phyloP scores from a whole-genome alignment of 116 monocot genomes.

The Dioscorea cayenensis region DNA sequence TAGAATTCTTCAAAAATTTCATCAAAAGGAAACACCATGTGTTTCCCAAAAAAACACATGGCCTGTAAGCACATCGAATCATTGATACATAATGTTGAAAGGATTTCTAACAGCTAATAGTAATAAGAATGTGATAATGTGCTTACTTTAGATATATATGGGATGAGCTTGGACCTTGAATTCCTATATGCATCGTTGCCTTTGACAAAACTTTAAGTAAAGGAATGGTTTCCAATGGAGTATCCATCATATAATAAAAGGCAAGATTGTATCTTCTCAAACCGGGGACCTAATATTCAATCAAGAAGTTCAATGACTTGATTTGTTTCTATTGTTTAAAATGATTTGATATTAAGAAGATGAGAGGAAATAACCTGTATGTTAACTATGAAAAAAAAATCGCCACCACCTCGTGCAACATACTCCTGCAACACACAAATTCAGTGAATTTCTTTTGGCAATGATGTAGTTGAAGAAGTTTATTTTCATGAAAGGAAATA shows the following conservation, averaged over 20 bases:
- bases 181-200: slow-evolving; percentile 63
- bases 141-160: slow-evolving; percentile 62
- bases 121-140: neutral
- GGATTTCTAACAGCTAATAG: no score
- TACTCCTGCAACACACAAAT: slow-evolving; percentile 27
- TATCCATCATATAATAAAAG: slow-evolving; percentile 65
- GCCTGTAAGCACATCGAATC: slow-evolving; percentile 19
- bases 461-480: neutral
- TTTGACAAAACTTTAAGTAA: slow-evolving; percentile 46
- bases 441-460: neutral
- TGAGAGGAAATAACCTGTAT: slow-evolving; percentile 35
- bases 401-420: slow-evolving; percentile 34
- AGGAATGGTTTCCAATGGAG: slow-evolving; percentile 46
- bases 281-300: slow-evolving; percentile 43
- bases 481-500: neutral
- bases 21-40: no score
- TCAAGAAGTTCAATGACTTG: neutral
- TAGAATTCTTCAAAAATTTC: no score
- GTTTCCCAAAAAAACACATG: no score
- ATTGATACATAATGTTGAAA: no score
- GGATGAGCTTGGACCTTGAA: slow-evolving; percentile 74
- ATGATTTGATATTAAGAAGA: neutral
- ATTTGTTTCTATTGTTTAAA: neutral
- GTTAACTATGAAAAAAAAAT: slow-evolving; percentile 70
- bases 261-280: slow-evolving; percentile 55